phyloP scores from a whole-genome alignment of 495 filamentous ascomycete species.

The Sordaria brevicollis region DNA sequence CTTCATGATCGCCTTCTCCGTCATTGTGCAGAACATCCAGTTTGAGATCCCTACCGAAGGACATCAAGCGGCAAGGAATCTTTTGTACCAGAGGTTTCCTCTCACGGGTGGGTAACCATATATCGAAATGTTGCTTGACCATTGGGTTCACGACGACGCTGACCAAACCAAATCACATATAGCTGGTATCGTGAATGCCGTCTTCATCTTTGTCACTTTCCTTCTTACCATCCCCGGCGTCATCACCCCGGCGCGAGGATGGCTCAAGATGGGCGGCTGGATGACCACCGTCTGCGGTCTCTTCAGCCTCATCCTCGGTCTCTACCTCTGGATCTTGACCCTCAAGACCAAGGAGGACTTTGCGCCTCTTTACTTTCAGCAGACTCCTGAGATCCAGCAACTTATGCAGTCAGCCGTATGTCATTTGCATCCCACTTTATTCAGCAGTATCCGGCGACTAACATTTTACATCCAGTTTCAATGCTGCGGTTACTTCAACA shows the following conservation, averaged over 20 bases:
- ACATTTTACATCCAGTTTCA: conserved; percentile 41
- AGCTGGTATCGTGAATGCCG: conserved; percentile 58
- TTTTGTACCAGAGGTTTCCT: conserved; percentile 52
- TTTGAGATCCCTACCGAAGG: conserved; percentile 34
- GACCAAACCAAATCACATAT: conserved; percentile 2
- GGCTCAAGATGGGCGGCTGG: conserved; percentile 50
- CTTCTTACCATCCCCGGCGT: conserved; percentile 49
- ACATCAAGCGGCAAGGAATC: conserved; percentile 48
- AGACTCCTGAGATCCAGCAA: conserved; percentile 41
- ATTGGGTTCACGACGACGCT: conserved; percentile 9
- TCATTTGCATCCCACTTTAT: background rate
- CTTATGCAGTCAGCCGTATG: conserved; percentile 56
- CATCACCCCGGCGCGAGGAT: conserved; percentile 43
- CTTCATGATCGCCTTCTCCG: conserved; percentile 51
- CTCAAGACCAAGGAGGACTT: conserved; percentile 51
- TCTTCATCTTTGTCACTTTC: conserved; percentile 49
- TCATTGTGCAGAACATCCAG: conserved; percentile 44
- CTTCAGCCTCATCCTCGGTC: conserved; percentile 54
- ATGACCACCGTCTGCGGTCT: conserved; percentile 48
- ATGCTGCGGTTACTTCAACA: conserved; percentile 67
- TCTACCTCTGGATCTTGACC: conserved; percentile 61
- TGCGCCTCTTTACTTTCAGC: conserved; percentile 41
- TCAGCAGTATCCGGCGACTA: no score
- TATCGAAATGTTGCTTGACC: background rate
- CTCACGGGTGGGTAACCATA: conserved; percentile 38